phyloP scores from a whole-genome alignment of 345 rosid genomes.

The Salix suchowensis region DNA sequence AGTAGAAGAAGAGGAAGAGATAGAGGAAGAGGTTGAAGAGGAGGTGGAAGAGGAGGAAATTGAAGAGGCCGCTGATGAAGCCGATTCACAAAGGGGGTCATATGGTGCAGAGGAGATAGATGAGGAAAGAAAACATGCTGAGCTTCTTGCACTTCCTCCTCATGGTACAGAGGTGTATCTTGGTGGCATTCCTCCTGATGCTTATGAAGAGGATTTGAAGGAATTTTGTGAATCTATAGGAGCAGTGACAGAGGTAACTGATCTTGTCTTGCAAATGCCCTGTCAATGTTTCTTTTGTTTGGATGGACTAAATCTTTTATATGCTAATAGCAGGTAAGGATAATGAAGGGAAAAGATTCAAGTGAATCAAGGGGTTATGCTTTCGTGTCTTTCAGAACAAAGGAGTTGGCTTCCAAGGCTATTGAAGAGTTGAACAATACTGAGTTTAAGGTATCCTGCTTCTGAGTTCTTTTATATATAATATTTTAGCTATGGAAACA shows the following conservation, averaged over 20 bases:
- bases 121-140: conserved; percentile 20
- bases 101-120: conserved; percentile 14
- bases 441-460: conserved; percentile 20
- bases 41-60: conserved; percentile 25
- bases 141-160: conserved; percentile 33
- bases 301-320: neutral
- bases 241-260: conserved; percentile 26
- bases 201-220: conserved; percentile 23
- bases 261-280: neutral
- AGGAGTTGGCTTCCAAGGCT: conserved; percentile 33
- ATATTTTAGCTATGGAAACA: neutral
- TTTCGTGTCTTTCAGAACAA: conserved; percentile 27
- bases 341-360: conserved; percentile 30
- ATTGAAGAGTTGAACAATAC: conserved; percentile 29
- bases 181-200: conserved; percentile 26
- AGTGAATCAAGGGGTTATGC: conserved; percentile 31
- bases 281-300: neutral
- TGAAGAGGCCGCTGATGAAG: conserved; percentile 27
- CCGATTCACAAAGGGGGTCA: conserved; percentile 1
- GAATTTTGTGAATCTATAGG: conserved; percentile 29
- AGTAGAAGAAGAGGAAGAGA: conserved; percentile 17
- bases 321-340: conserved; percentile 23
- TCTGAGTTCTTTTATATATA: neutral
- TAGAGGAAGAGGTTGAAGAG: conserved; percentile 11
- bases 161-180: conserved; percentile 36